Percentiles rank a stretch among this genome's conserved stretches.
Evolutionary conservation across 176 grass and related monocot species (phyloP).

Genomic region (Cenchrus purpureus): DNA sequence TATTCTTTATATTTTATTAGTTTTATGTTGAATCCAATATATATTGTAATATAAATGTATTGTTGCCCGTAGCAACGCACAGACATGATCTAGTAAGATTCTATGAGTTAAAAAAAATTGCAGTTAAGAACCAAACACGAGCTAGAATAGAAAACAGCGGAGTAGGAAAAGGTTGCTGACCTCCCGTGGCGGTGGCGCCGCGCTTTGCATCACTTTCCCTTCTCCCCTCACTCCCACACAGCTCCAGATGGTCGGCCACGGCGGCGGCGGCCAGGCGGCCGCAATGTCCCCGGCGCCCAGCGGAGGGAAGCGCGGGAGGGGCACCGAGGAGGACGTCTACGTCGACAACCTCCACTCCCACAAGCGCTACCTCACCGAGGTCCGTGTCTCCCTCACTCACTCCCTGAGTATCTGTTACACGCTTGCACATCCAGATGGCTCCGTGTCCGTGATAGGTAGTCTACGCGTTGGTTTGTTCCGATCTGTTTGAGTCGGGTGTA

Average conservation of each 20-base stretch:
- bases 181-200: background rate
- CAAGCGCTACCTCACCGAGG: slow-evolving; percentile 86
- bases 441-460: no score
- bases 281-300: slow-evolving; percentile 40
- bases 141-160: no score
- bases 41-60: no score
- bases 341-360: slow-evolving; percentile 79
- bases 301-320: slow-evolving; percentile 62
- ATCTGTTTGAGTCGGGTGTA: no score
- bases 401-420: background rate
- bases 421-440: no score
- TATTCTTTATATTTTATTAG: no score
- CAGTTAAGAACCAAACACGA: no score
- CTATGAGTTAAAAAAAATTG: no score
- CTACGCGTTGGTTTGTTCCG: no score
- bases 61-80: no score
- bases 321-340: slow-evolving; percentile 71
- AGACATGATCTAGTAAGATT: no score
- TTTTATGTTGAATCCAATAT: no score
- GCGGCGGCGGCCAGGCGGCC: slow-evolving; percentile 20
- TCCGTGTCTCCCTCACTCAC: slow-evolving; percentile 8
- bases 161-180: background rate
- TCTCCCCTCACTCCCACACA: background rate
- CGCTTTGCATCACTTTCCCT: background rate
- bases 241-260: slow-evolving; percentile 6